A percentile compares a stretch with the other conserved stretches of the same genome.
phyloP scores from a whole-genome alignment of 2,329 filamentous ascomycete species.

The Fusarium guadeloupense region DNA sequence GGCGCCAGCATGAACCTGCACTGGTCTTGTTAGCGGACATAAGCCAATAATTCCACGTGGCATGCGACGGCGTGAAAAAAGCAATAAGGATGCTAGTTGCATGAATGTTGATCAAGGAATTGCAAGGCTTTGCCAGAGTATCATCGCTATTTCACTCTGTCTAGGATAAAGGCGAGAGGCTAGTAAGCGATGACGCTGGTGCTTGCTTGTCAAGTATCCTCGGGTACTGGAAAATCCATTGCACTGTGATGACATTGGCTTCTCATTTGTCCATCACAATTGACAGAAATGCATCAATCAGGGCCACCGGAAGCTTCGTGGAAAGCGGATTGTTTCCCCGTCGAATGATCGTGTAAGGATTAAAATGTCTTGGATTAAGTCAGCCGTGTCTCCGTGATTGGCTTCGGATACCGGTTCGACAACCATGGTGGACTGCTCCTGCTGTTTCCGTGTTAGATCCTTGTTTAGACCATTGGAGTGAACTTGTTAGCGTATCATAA shows the following conservation, averaged over 20 bases:
- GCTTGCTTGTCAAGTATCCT: constrained; percentile 35
- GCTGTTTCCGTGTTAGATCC: constrained; percentile 33
- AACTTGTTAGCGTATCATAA: neutral
- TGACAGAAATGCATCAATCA: constrained; percentile 33
- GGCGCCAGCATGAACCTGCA: constrained; percentile 21
- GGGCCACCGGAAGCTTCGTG: constrained; percentile 14
- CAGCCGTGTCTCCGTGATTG: constrained; percentile 26
- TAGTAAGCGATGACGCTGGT: constrained; percentile 38
- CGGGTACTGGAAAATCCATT: constrained; percentile 36
- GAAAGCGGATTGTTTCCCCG: constrained; percentile 21
- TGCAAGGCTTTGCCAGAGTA: neutral
- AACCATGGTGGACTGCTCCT: constrained; percentile 21
- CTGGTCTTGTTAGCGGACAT: constrained; percentile 12
- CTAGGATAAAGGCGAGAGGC: constrained; percentile 22
- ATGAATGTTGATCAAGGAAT: constrained; percentile 3
- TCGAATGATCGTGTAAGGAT: constrained; percentile 19
- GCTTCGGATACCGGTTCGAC: neutral
- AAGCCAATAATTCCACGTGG: constrained; percentile 40
- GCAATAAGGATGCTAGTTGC: constrained; percentile 15
- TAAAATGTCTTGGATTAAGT: constrained; percentile 32
- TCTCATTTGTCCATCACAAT: constrained; percentile 38
- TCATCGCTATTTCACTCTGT: constrained; percentile 20
- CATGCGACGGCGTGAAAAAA: constrained; percentile 34
- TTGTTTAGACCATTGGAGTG: neutral
- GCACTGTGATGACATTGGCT: constrained; percentile 36